Base-by-base conservation (phyloP, 129 eudicot species). In the Saposhnikovia divaricata region DNA sequence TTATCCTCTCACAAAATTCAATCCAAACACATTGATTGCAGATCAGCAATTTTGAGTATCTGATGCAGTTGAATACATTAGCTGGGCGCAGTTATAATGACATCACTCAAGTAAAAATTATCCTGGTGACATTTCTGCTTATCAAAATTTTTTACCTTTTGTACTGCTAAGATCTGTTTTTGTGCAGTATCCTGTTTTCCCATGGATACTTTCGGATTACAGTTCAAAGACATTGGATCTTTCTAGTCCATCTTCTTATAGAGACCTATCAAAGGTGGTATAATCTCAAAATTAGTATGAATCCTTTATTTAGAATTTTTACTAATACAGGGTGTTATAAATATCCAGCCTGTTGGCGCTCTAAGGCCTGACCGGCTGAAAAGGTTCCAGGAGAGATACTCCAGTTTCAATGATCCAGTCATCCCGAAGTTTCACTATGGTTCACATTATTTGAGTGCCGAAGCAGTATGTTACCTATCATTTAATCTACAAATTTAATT, bases 71-170 rank as follows among this genome's bases (percentile, higher is more conserved):
- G 78, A 96, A 96, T 82, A 96, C 99, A 78, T 88, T 96, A 82
- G 99, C 99, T 84, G 99, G 99, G 70, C 96, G 99, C 72, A 92
- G 91, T 86, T 96, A 92, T 86, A 96, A 96, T 83, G 99, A 96
- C 85, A 92, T 96, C 53, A 96, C 99, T 66, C 99, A 95, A 93
- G 99, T 95, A 71, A 28, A 70, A 27, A 12, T 48, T 48, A 34
- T 71, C 78, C 25, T 71, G 73, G 21, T 75, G 25, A 51, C 72
- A 4, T 77, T 53, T n/a, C 80, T 73, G 38, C 74, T 34, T 84
- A 63, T 83, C 37, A 46, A 27, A 38, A 74, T 65, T 18, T 18
- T 34, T 75, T 66, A 59, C 47, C 51, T 47, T 70, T 72, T 34
- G 70, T 57, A 37, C 53, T 85, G 21, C 71, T 82, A 69, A 45